A percentile compares a stretch with the other conserved stretches of the same genome.
These are phyloP conservation scores for Aphanocladium album DNA, from an alignment of 2,329 filamentous ascomycete genomes.

Conservation along the genomic window DNA sequence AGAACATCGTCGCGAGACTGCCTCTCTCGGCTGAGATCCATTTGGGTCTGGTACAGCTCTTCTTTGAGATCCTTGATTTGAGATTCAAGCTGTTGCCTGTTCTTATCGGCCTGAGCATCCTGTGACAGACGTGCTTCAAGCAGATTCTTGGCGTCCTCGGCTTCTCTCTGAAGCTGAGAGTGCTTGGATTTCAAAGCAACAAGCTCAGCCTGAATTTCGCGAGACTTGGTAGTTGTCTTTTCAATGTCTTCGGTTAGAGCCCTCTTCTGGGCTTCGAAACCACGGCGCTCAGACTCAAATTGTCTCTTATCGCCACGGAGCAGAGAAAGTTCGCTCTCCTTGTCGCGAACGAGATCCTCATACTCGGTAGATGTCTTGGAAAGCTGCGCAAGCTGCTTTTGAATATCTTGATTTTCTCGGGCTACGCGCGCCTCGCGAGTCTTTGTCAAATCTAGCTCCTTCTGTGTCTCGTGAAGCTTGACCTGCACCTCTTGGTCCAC, in stretches of 20 bases:
- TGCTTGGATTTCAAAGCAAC: constrained; percentile 83
- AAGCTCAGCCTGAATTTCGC: constrained; percentile 81
- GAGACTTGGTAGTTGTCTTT: constrained; percentile 67
- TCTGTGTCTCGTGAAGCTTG: constrained; percentile 71
- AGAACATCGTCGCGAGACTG: constrained; percentile 94
- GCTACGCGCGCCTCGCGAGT: constrained; percentile 70
- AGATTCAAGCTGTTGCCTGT: constrained; percentile 74
- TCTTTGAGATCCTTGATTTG: constrained; percentile 85
- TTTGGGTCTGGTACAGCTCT: constrained; percentile 78
- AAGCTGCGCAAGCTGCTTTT: constrained; percentile 79
- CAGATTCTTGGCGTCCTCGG: constrained; percentile 77
- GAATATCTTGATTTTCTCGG: constrained; percentile 75
- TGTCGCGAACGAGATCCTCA: constrained; percentile 86
- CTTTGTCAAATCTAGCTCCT: constrained; percentile 71
- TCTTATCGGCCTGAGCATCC: constrained; percentile 78
- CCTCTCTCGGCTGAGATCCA: constrained; percentile 82
- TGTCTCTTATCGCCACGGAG: constrained; percentile 80
- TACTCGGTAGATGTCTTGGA: constrained; percentile 92
- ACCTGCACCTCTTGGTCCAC: constrained; percentile 85
- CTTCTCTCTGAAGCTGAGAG: constrained; percentile 78
- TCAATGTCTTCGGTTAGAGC: constrained; percentile 71
- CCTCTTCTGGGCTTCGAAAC: constrained; percentile 73
- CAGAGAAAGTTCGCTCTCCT: constrained; percentile 87
- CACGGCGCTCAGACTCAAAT: constrained; percentile 72
- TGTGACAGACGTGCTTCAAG: constrained; percentile 86